A percentile compares a stretch with the other conserved stretches of the same genome.
Conservation (phyloP, 179 eudicot genomes). For the Camellia oleifera region DNA sequence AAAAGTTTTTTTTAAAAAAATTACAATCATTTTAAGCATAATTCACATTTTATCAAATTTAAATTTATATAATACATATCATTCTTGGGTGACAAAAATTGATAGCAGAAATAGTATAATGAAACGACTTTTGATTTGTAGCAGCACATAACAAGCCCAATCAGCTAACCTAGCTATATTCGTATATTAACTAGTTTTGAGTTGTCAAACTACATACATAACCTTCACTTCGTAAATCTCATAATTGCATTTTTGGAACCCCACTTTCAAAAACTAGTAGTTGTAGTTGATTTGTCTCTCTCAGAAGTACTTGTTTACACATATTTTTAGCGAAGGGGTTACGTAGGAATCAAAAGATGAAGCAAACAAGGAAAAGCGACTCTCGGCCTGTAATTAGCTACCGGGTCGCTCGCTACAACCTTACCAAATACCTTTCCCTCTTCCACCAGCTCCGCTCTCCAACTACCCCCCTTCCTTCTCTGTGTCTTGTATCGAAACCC, state of each 20-base stretch:
- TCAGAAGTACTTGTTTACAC: not conserved
- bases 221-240: too few species aligned
- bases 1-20: too few species aligned
- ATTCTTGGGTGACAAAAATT: too few species aligned
- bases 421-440: constrained; percentile 7
- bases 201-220: too few species aligned
- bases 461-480: not conserved
- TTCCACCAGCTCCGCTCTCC: constrained; percentile 1
- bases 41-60: too few species aligned
- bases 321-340: constrained; percentile 12
- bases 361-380: constrained; percentile 35
- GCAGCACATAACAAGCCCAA: too few species aligned
- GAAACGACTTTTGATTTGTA: too few species aligned
- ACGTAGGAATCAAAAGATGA: constrained; percentile 12
- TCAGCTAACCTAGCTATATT: too few species aligned
- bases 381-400: constrained; percentile 39
- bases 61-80: too few species aligned
- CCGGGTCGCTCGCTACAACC: constrained; percentile 35
- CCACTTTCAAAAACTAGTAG: not conserved
- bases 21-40: too few species aligned
- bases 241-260: not conserved
- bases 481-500: not conserved
- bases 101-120: too few species aligned
- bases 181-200: too few species aligned
- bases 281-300: not conserved